phyloP scores from a whole-genome alignment of 1,139 yeast species.

The Protomyces pachydermus region DNA sequence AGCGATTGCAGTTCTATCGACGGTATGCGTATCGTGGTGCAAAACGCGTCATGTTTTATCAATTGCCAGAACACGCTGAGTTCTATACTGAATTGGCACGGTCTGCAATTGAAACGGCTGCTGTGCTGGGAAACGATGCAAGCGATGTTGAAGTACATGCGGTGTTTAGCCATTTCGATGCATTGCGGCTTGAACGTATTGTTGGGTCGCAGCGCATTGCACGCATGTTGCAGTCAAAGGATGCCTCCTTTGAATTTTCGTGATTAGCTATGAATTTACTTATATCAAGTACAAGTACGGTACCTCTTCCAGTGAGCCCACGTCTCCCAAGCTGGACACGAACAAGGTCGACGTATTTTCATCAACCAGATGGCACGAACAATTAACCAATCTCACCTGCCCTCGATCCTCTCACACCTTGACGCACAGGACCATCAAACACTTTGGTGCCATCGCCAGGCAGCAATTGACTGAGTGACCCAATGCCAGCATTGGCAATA shows the following conservation, averaged over 20 bases:
- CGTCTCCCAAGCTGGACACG: too few species aligned
- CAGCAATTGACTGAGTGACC: not conserved
- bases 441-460: not conserved
- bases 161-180: constrained; percentile 76
- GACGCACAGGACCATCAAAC: not conserved
- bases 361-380: too few species aligned
- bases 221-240: constrained; percentile 34
- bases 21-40: constrained; percentile 85
- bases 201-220: constrained; percentile 72
- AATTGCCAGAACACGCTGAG: constrained; percentile 75
- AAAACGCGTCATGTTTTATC: constrained; percentile 72
- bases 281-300: too few species aligned
- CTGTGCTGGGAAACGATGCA: constrained; percentile 36
- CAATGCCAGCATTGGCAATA: constrained; percentile 49
- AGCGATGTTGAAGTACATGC: constrained; percentile 52
- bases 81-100: constrained; percentile 74
- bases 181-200: constrained; percentile 68
- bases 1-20: constrained; percentile 87
- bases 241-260: constrained; percentile 34
- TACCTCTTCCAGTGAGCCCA: too few species aligned
- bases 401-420: too few species aligned
- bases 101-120: constrained; percentile 43
- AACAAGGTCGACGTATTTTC: too few species aligned
- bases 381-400: too few species aligned
- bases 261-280: constrained; percentile 5